Evolutionary conservation across 2,329 filamentous ascomycete species (phyloP).

Genomic region (Cercospora berteroae): DNA sequence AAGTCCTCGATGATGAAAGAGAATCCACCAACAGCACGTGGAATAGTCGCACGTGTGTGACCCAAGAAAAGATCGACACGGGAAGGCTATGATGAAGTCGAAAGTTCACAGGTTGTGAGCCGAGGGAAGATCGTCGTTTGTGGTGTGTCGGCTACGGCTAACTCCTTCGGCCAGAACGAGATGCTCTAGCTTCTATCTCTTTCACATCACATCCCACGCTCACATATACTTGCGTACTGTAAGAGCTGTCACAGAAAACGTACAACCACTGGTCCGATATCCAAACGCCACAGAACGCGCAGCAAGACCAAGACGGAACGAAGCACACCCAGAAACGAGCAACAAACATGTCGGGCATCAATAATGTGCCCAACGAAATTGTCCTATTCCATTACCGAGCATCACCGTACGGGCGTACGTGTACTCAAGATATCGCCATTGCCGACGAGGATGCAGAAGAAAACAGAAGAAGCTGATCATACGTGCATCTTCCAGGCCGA

Average conservation of each 20-base stretch:
- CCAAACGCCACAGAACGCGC: background rate
- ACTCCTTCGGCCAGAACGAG: background rate
- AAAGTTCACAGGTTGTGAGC: background rate
- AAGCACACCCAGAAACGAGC: background rate
- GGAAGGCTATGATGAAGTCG: background rate
- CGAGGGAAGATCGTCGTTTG: background rate
- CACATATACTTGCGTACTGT: background rate
- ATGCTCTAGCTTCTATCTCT: background rate
- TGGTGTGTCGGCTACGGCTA: background rate
- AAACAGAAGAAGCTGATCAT: background rate
- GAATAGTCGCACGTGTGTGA: background rate
- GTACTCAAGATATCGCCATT: background rate
- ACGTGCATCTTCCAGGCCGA: conserved; percentile 43
- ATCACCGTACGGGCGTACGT: conserved; percentile 57
- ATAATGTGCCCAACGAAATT: conserved; percentile 44
- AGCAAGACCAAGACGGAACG: background rate
- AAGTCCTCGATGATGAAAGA: background rate
- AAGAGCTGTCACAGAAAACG: background rate
- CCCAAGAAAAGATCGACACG: background rate
- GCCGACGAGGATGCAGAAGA: background rate
- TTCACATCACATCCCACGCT: background rate
- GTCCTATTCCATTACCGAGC: conserved; percentile 65
- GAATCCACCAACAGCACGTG: background rate
- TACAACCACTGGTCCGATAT: background rate
- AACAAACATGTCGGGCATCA: conserved; percentile 12